Conservation (phyloP, 2,329 filamentous ascomycete species). For the Juglanconis oblonga region DNA sequence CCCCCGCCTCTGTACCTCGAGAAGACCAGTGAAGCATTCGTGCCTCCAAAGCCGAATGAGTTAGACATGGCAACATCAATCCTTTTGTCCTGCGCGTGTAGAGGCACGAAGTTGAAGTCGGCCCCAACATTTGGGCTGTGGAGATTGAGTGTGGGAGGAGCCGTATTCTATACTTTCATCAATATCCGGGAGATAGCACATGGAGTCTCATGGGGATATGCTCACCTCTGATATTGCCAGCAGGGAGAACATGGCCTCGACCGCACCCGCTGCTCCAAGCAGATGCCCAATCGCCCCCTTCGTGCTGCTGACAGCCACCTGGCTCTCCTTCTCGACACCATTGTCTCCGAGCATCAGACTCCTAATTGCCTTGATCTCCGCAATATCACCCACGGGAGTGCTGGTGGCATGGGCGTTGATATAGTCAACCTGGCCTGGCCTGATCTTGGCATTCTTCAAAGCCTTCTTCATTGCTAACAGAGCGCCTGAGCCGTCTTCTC, state of each 20-base stretch:
- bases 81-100: constrained; percentile 63
- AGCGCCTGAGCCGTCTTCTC: constrained; percentile 78
- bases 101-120: constrained; percentile 81
- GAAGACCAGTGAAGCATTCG: constrained; percentile 88
- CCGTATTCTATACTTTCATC: constrained; percentile 53
- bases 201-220: constrained; percentile 16
- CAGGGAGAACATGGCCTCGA: constrained; percentile 84
- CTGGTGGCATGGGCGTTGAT: constrained; percentile 95
- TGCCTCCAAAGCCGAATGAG: constrained; percentile 97
- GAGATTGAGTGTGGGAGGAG: constrained; percentile 88
- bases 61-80: constrained; percentile 82
- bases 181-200: neutral
- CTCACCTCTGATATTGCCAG: constrained; percentile 75
- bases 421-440: constrained; percentile 75
- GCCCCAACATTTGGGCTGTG: constrained; percentile 63
- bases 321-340: constrained; percentile 56
- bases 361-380: constrained; percentile 82
- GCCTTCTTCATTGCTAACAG: constrained; percentile 82
- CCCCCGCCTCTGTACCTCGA: constrained; percentile 23
- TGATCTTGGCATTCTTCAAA: constrained; percentile 66
- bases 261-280: constrained; percentile 83
- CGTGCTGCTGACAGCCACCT: constrained; percentile 85
- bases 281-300: constrained; percentile 93
- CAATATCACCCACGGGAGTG: constrained; percentile 79
- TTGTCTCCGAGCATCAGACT: constrained; percentile 71